phyloP scores from a whole-genome alignment of 2,329 filamentous ascomycete genomes.

The Acrocalymma vagum region DNA sequence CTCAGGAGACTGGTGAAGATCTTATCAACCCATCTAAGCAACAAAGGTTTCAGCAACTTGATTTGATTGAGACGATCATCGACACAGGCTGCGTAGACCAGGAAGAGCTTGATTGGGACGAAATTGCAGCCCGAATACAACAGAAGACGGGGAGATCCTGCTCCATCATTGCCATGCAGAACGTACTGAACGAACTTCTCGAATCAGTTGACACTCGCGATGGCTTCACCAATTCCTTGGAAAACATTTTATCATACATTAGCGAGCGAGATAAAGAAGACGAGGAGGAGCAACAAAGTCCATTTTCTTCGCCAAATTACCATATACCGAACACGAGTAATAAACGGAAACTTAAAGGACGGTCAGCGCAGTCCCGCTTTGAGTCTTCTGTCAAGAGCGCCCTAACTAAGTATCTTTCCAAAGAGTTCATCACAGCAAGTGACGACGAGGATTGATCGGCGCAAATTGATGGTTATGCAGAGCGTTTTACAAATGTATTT shows the following conservation, averaged over 20 bases:
- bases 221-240: conserved; percentile 19
- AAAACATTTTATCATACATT: conserved; percentile 30
- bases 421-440: conserved; percentile 14
- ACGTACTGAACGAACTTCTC: conserved; percentile 24
- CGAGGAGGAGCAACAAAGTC: conserved; percentile 22
- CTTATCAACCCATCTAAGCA: not conserved
- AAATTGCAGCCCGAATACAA: conserved; percentile 8
- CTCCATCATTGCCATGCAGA: conserved; percentile 31
- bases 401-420: conserved; percentile 21
- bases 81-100: conserved; percentile 23
- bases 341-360: conserved; percentile 12
- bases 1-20: no score
- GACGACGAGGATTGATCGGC: conserved; percentile 13
- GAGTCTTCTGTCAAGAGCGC: not conserved
- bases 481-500: no score
- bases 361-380: conserved; percentile 1
- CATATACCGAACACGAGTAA: conserved; percentile 12
- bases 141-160: conserved; percentile 28
- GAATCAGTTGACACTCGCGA: conserved; percentile 14
- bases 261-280: conserved; percentile 13
- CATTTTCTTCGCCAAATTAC: conserved; percentile 1
- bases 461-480: not conserved
- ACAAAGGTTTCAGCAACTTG: conserved; percentile 29
- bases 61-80: conserved; percentile 48
- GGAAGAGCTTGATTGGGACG: conserved; percentile 48